Evolutionary conservation across 1,139 yeast species (phyloP), one percentile per base, ranked within the genome.

Genomic region (Scheffersomyces segobiensis): DNA sequence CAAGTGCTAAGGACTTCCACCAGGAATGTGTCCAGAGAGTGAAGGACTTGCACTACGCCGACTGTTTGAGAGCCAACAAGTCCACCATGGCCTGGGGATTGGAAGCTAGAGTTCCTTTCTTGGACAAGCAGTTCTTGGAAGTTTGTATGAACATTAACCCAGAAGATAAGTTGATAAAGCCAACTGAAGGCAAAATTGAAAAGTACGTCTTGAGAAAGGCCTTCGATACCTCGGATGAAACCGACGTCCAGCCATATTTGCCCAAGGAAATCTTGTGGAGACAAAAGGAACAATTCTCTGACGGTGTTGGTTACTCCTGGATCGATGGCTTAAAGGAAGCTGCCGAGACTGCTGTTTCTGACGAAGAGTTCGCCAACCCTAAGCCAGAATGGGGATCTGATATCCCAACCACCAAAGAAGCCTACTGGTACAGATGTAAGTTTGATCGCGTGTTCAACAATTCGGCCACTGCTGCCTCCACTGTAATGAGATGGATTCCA

Each of bases 81-180:
- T 93, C 98, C 47, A 95, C 99, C 62, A 91, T 95, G 98, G 99
- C 99, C 50, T 95, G 99, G 99, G 99, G 99, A 76, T 86, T 95
- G 66, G 99, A 95, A 82, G 99, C 99, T 61, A 91, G 99, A 80
- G 99, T 95, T 68, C 99, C 99, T 65, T 95, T 95, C 89, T 86
- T 95, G 79, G 99, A 95, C 78, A 91, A 88, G 80, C 85, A 88
- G 73, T 95, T 95, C 85, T 83, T 95, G 77, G 93, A 93, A 70
- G 88, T 91, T 54, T 87, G 96, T 77, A 90, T 95, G 98, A 89
- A 90, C 88, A 90, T 95, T 72, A 88, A 89, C 77, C 98, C 99
- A 64, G 84, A 85, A 67, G 98, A 95, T 71, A 96, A 95, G 82
- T 72, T 93, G 76, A 95, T 95, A 76, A 82, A 85, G 62, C 87